Conservation (phyloP, 129 eudicot species). For the Heracleum sosnowskyi region DNA sequence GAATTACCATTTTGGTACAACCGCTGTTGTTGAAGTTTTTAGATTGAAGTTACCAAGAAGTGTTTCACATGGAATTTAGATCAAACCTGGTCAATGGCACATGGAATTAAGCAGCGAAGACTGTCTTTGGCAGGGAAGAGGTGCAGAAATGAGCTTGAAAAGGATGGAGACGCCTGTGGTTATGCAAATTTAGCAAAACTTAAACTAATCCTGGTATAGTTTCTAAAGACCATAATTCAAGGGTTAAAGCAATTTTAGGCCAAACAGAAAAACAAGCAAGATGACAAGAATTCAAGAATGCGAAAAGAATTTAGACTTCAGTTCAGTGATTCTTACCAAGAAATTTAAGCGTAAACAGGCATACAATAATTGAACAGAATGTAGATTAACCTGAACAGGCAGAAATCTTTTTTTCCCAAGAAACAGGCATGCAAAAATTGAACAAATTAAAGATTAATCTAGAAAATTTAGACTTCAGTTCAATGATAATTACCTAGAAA, state of each 20-base stretch:
- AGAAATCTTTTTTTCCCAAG: constrained; percentile 81
- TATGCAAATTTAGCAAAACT: not conserved
- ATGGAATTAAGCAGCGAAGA: constrained; percentile 84
- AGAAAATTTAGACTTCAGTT: too few relatives aligned
- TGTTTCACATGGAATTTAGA: not conserved
- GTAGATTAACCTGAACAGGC: constrained; percentile 59
- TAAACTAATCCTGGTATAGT: not conserved
- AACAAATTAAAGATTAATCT: too few relatives aligned
- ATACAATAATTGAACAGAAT: not conserved
- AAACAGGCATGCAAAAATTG: too few relatives aligned
- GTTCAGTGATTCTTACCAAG: not conserved
- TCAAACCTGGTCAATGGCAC: constrained; percentile 93
- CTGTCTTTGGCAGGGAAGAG: constrained; percentile 71
- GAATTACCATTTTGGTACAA: not conserved
- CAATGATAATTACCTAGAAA: too few relatives aligned
- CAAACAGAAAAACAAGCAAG: not conserved
- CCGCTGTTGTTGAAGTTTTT: not conserved
- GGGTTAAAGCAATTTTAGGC: not conserved
- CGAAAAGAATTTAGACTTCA: not conserved
- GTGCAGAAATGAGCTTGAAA: constrained; percentile 93
- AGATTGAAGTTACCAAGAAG: not conserved
- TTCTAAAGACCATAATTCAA: not conserved
- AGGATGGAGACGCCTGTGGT: constrained; percentile 85
- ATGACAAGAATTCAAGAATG: not conserved
- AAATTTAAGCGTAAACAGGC: not conserved